A percentile compares a stretch with the other conserved stretches of the same genome.
Conservation (phyloP, 352 stramenopile genomes). For the Globisporangium paddicum region DNA sequence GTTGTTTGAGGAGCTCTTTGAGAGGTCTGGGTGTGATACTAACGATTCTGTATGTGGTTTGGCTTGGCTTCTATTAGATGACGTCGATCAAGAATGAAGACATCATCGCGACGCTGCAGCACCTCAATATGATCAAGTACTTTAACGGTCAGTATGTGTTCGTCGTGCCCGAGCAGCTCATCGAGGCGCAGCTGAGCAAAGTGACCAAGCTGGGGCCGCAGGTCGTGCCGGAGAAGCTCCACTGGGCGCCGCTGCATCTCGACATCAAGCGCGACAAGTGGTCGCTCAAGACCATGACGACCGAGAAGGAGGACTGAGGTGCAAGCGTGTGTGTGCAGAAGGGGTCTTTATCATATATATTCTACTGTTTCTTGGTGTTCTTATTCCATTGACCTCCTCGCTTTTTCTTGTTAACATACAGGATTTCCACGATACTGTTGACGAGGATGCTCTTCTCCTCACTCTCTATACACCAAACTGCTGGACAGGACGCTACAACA, state of each 20-base stretch:
- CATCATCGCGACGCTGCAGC: conserved; percentile 97
- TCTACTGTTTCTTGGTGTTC: not conserved
- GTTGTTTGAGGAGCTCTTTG: not conserved
- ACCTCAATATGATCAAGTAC: conserved; percentile 98
- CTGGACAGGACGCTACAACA: not conserved
- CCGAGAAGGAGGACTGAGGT: conserved; percentile 65
- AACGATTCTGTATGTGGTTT: not conserved
- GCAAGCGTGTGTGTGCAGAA: not conserved
- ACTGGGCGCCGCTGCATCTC: conserved; percentile 77
- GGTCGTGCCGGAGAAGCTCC: conserved; percentile 69
- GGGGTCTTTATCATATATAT: not conserved
- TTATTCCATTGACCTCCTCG: not conserved
- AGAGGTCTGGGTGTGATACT: not conserved
- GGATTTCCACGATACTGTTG: not conserved
- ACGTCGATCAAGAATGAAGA: conserved; percentile 96
- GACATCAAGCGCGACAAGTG: conserved; percentile 87
- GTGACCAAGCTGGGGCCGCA: conserved; percentile 73
- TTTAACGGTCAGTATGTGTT: conserved; percentile 99
- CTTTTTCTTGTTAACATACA: not conserved
- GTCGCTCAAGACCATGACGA: conserved; percentile 72
- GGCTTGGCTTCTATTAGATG: no score
- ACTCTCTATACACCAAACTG: conserved; percentile 5
- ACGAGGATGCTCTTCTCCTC: not conserved
- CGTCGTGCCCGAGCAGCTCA: conserved; percentile 90
- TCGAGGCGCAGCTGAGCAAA: conserved; percentile 83